These are phyloP conservation scores for Neurospora terricola DNA, from an alignment of 495 filamentous ascomycete species.

Conservation along the genomic window DNA sequence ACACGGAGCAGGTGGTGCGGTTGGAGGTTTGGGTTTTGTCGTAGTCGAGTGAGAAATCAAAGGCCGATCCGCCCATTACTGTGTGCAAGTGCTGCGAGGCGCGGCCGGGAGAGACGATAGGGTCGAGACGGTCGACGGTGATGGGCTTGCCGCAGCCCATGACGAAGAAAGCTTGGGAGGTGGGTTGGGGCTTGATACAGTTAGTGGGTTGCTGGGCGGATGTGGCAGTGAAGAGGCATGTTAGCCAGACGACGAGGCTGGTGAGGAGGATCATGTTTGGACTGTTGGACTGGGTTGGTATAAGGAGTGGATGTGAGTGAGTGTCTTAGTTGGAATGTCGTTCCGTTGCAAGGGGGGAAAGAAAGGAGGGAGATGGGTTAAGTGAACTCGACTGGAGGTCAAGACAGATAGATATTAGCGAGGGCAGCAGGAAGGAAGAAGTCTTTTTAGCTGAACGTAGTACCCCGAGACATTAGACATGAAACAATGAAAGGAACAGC, in stretches of 20 bases:
- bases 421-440: neutral
- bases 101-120: constrained; percentile 48
- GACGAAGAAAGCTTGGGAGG: constrained; percentile 11
- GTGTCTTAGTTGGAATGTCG: neutral
- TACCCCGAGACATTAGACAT: neutral
- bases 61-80: constrained; percentile 59
- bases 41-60: constrained; percentile 48
- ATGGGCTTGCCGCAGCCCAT: constrained; percentile 21
- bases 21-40: constrained; percentile 39
- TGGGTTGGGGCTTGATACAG: neutral
- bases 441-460: neutral
- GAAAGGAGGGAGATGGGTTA: neutral
- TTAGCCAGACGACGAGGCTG: neutral
- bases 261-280: neutral
- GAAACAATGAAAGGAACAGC: neutral
- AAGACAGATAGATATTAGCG: neutral
- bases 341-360: neutral
- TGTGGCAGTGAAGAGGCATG: neutral
- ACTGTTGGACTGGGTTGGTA: neutral
- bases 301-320: neutral
- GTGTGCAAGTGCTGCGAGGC: constrained; percentile 54
- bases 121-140: constrained; percentile 48
- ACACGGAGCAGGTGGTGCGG: constrained; percentile 47
- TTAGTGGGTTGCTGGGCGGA: neutral
- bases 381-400: neutral